A percentile compares a stretch with the other conserved stretches of the same genome.
Evolutionary conservation across 148 eudicot genomes (phyloP).

Genomic region (Rheum nobile): DNA sequence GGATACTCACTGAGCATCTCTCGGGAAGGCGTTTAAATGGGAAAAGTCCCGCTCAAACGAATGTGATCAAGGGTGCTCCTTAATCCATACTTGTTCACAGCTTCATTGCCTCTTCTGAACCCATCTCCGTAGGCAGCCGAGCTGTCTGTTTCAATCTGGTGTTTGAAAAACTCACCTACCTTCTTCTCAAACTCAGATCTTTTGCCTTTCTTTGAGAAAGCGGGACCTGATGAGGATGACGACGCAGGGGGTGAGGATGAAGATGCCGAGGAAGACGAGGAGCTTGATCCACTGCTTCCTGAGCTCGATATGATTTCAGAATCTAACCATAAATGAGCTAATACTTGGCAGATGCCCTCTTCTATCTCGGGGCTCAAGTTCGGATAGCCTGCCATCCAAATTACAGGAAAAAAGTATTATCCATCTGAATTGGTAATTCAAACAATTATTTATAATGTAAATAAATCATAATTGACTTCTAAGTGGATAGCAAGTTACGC

Average conservation of each 20-base stretch:
- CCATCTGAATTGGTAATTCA: background rate
- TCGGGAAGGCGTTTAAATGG: constrained; percentile 17
- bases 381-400: constrained; percentile 3
- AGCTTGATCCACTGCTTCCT: constrained; percentile 12
- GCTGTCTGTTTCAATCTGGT: constrained; percentile 56
- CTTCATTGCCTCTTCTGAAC: constrained; percentile 46
- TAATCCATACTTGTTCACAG: constrained; percentile 50
- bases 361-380: constrained; percentile 17
- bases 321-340: constrained; percentile 58
- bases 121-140: constrained; percentile 55
- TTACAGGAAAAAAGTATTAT: background rate
- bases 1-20: background rate
- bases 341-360: constrained; percentile 68
- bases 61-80: constrained; percentile 48
- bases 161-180: constrained; percentile 52
- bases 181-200: constrained; percentile 54
- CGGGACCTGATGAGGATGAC: constrained; percentile 19
- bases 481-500: background rate
- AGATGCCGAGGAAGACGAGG: constrained; percentile 16
- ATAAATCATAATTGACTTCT: background rate
- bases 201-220: constrained; percentile 25
- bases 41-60: constrained; percentile 43
- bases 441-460: background rate
- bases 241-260: background rate
- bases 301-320: constrained; percentile 31